Evolutionary conservation across 2,329 filamentous ascomycete species (phyloP).

Genomic region (Aspergillus sp.): DNA sequence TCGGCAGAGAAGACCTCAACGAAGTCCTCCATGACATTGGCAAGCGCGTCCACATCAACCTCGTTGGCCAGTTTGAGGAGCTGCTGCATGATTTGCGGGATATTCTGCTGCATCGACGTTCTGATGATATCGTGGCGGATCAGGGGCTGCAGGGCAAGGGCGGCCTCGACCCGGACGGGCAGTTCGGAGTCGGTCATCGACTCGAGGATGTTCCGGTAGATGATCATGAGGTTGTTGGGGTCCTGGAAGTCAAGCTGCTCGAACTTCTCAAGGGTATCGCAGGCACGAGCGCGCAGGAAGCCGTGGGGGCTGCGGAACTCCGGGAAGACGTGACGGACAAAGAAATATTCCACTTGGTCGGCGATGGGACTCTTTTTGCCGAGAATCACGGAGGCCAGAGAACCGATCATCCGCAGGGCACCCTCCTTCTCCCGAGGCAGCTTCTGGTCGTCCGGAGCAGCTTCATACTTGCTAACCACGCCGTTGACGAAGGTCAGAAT

Average conservation of each 20-base stretch:
- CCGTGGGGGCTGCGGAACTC: constrained; percentile 92
- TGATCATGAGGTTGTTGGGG: constrained; percentile 87
- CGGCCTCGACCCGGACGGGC: constrained; percentile 90
- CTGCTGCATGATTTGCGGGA: constrained; percentile 99
- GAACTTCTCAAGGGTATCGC: constrained; percentile 97
- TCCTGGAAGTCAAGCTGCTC: constrained; percentile 97
- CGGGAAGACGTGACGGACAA: constrained; percentile 96
- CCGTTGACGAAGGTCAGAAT: constrained; percentile 94
- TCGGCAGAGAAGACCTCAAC: constrained; percentile 98
- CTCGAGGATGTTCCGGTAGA: constrained; percentile 95
- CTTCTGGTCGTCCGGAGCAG: constrained; percentile 81
- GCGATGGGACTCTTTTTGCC: constrained; percentile 98
- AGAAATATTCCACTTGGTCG: constrained; percentile 96
- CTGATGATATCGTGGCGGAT: constrained; percentile 95
- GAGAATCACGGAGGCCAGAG: constrained; percentile 86
- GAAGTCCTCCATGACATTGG: constrained; percentile 99
- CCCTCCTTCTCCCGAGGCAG: constrained; percentile 95
- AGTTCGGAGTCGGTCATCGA: constrained; percentile 94
- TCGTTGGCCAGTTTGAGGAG: constrained; percentile 95
- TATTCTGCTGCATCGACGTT: constrained; percentile 94
- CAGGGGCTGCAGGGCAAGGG: constrained; percentile 88
- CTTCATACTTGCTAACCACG: constrained; percentile 89
- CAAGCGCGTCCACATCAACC: constrained; percentile 93
- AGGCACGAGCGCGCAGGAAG: constrained; percentile 89
- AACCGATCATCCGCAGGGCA: constrained; percentile 94